These are phyloP conservation scores for Xerocomellus chrysenteron DNA, from an alignment of 768 basidiomycete species.

Conservation along the genomic window DNA sequence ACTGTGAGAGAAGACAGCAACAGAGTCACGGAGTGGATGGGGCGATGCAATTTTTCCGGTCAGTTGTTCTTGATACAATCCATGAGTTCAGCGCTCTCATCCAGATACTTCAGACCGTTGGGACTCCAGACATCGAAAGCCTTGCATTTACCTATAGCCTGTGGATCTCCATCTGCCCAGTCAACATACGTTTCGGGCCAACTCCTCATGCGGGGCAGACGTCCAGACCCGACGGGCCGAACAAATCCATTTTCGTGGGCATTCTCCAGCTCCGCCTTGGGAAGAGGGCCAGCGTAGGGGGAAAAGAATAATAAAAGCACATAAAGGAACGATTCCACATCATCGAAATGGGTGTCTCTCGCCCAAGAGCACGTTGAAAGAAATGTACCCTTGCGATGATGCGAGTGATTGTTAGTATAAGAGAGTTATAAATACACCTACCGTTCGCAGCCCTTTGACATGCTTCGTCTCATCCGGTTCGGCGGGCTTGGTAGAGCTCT, in stretches of 20 bases:
- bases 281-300: slow-evolving; percentile 4
- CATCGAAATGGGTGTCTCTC: slow-evolving; percentile 4
- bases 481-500: neutral
- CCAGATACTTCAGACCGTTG: neutral
- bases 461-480: neutral
- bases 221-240: neutral
- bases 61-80: slow-evolving; percentile 1
- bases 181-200: slow-evolving; percentile 1
- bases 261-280: neutral
- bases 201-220: neutral
- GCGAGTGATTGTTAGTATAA: neutral
- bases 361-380: slow-evolving; percentile 8
- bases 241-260: slow-evolving; percentile 2
- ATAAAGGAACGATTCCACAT: slow-evolving; percentile 19
- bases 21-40: neutral
- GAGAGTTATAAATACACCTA: neutral
- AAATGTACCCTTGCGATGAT: slow-evolving; percentile 1
- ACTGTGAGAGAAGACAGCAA: neutral
- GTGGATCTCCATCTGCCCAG: neutral
- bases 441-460: neutral
- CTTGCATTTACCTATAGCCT: neutral
- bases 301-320: slow-evolving; percentile 16
- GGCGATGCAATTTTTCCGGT: neutral
- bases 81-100: neutral
- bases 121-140: neutral